phyloP scores from a whole-genome alignment of 805 yeast species.

The Kurtzmaniella cleridarum region DNA sequence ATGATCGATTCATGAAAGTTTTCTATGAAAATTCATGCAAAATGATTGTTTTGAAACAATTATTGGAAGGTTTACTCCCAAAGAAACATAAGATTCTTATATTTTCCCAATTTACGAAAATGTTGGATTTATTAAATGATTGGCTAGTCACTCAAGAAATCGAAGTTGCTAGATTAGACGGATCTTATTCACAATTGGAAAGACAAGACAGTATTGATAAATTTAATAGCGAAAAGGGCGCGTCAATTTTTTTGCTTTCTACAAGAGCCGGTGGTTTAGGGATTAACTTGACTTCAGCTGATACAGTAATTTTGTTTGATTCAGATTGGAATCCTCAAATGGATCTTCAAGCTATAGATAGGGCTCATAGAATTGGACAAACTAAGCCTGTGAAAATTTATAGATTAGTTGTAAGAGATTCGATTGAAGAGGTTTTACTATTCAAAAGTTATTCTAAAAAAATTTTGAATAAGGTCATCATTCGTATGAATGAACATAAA shows the following conservation, averaged over 20 bases:
- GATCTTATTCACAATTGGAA: slow-evolving; percentile 58
- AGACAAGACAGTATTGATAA: slow-evolving; percentile 58
- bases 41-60: slow-evolving; percentile 59
- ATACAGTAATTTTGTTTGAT: slow-evolving; percentile 84
- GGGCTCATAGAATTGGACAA: slow-evolving; percentile 94
- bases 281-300: slow-evolving; percentile 79
- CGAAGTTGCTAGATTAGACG: slow-evolving; percentile 64
- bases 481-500: slow-evolving; percentile 35
- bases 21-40: slow-evolving; percentile 64
- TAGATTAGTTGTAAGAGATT: slow-evolving; percentile 68
- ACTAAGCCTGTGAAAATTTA: slow-evolving; percentile 75
- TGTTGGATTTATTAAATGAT: slow-evolving; percentile 77
- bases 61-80: slow-evolving; percentile 46
- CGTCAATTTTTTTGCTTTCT: slow-evolving; percentile 64
- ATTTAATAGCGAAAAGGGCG: slow-evolving; percentile 33
- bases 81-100: slow-evolving; percentile 66
- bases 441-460: slow-evolving; percentile 78
- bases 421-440: slow-evolving; percentile 79
- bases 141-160: slow-evolving; percentile 53
- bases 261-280: slow-evolving; percentile 97
- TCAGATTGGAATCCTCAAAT: slow-evolving; percentile 98
- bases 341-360: slow-evolving; percentile 92
- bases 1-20: slow-evolving; percentile 16
- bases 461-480: slow-evolving; percentile 66
- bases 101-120: slow-evolving; percentile 80